phyloP scores from a whole-genome alignment of 495 filamentous ascomycete genomes.

The Aspergillus bertholletiae region DNA sequence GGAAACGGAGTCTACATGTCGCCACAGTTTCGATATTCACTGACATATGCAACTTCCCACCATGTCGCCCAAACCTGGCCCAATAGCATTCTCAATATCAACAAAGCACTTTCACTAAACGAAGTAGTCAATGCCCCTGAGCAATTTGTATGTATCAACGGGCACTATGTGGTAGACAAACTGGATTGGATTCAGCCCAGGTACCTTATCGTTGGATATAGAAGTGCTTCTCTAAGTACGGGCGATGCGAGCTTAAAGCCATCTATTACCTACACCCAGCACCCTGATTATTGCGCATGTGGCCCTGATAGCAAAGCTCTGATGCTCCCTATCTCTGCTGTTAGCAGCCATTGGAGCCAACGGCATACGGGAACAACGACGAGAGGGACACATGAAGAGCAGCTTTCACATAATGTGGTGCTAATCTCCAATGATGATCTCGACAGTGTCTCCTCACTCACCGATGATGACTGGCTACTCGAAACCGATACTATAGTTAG shows the following conservation, averaged over 20 bases:
- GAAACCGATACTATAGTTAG: background rate
- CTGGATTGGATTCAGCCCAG: slow-evolving; percentile 89
- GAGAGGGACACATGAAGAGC: background rate
- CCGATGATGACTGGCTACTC: slow-evolving; percentile 10
- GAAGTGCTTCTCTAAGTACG: background rate
- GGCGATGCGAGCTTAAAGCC: slow-evolving; percentile 18
- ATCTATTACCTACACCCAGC: slow-evolving; percentile 48
- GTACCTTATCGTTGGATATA: slow-evolving; percentile 69
- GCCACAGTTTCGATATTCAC: slow-evolving; percentile 51
- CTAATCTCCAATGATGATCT: background rate
- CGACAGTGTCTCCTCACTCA: slow-evolving; percentile 10
- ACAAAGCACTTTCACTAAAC: slow-evolving; percentile 68
- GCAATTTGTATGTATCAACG: slow-evolving; percentile 51
- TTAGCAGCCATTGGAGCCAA: slow-evolving; percentile 33
- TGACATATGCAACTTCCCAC: slow-evolving; percentile 42
- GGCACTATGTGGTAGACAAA: slow-evolving; percentile 70
- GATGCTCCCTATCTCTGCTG: slow-evolving; percentile 48
- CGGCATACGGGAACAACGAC: background rate
- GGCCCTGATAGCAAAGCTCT: slow-evolving; percentile 24
- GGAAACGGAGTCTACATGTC: slow-evolving; percentile 86
- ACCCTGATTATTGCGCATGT: slow-evolving; percentile 42
- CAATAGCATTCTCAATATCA: slow-evolving; percentile 57
- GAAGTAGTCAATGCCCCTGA: slow-evolving; percentile 78
- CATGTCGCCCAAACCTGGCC: slow-evolving; percentile 48
- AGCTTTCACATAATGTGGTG: background rate